Percentiles rank a stretch among this genome's conserved stretches.
Evolutionary conservation across 1,284 basidiomycete genomes (phyloP).

Genomic region (Cryptococcus depauperatus): DNA sequence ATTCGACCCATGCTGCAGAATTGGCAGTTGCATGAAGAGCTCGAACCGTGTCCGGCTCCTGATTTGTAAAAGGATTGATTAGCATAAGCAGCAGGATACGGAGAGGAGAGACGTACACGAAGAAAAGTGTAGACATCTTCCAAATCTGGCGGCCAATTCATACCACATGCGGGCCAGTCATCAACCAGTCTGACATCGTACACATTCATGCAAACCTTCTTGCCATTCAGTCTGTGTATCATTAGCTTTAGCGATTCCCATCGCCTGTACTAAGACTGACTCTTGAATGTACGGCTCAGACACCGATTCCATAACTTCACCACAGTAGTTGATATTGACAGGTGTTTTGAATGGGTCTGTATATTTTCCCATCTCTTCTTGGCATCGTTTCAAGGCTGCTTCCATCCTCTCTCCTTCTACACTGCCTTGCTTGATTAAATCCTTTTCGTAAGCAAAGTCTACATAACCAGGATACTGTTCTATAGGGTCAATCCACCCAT

Average conservation of each 20-base stretch:
- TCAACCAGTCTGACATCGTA: slow-evolving; percentile 91
- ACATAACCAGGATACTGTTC: slow-evolving; percentile 85
- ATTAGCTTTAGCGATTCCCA: background rate
- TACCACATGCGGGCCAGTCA: slow-evolving; percentile 77
- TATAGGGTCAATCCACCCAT: slow-evolving; percentile 91
- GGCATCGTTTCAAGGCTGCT: slow-evolving; percentile 58
- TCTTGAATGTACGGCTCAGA: slow-evolving; percentile 56
- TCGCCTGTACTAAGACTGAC: slow-evolving; percentile 48
- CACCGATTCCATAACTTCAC: slow-evolving; percentile 57
- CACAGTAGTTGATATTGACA: slow-evolving; percentile 60
- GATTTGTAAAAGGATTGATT: background rate
- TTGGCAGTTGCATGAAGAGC: slow-evolving; percentile 77
- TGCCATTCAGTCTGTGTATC: slow-evolving; percentile 57
- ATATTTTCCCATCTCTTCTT: slow-evolving; percentile 50
- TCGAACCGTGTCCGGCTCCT: slow-evolving; percentile 70
- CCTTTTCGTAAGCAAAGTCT: slow-evolving; percentile 74
- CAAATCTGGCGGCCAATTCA: slow-evolving; percentile 97
- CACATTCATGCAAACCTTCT: slow-evolving; percentile 78
- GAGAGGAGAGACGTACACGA: slow-evolving; percentile 51
- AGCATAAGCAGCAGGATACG: background rate
- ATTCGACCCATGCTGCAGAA: slow-evolving; percentile 82
- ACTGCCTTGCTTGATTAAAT: slow-evolving; percentile 45
- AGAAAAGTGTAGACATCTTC: slow-evolving; percentile 69
- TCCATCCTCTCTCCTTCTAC: slow-evolving; percentile 56
- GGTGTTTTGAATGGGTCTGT: slow-evolving; percentile 48